Evolutionary conservation across 192 early-diverging fungal genomes (phyloP).

Genomic region (Anaeromyces robustus): DNA sequence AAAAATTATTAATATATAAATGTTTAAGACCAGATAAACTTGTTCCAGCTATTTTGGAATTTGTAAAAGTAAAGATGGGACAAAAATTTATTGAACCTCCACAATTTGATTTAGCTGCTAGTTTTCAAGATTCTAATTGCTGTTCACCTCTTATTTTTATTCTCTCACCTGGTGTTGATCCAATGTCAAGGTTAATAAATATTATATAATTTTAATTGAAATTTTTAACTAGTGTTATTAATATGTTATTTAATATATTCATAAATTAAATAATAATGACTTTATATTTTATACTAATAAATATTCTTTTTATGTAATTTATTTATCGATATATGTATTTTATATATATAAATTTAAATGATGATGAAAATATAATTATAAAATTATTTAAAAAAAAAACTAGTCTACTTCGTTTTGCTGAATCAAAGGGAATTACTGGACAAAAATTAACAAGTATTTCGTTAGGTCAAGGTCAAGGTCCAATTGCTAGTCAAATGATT

Average conservation of each 20-base stretch:
- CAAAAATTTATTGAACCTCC: conserved; percentile 54
- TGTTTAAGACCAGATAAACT: conserved; percentile 32
- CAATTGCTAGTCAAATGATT: conserved; percentile 41
- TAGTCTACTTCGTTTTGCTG: conserved; percentile 42
- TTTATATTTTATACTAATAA: too few relatives aligned
- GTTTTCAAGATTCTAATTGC: conserved; percentile 41
- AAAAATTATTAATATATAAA: conserved; percentile 26
- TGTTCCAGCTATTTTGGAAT: conserved; percentile 31
- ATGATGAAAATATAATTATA: too few relatives aligned
- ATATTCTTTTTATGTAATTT: too few relatives aligned
- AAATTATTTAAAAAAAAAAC: too few relatives aligned
- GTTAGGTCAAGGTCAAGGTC: conserved; percentile 45
- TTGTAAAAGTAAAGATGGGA: conserved; percentile 43
- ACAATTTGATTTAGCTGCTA: conserved; percentile 38
- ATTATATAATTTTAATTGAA: too few relatives aligned
- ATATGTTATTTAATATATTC: too few relatives aligned
- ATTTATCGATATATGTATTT: too few relatives aligned
- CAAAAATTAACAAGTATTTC: conserved; percentile 37
- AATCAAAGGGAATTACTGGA: conserved; percentile 36
- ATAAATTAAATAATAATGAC: too few relatives aligned
- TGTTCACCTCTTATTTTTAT: conserved; percentile 40
- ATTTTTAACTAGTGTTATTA: too few relatives aligned
- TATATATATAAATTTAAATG: too few relatives aligned
- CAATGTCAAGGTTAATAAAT: conserved; percentile 34
- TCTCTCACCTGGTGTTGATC: conserved; percentile 45